phyloP scores from a whole-genome alignment of 768 basidiomycete species.

The Suillus variegatus region DNA sequence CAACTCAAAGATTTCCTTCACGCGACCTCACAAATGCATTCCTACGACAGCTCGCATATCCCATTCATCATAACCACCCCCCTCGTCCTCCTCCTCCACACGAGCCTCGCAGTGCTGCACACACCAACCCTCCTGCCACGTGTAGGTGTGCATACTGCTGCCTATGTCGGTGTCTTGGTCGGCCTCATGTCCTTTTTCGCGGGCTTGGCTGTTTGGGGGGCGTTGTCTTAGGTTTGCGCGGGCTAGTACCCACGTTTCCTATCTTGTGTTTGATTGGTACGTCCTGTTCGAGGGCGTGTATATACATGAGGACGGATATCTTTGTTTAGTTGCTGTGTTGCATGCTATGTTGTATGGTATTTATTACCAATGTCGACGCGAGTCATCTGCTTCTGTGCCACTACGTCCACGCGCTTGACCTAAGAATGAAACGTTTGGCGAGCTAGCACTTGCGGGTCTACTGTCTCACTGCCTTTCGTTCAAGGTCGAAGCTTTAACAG shows the following conservation, averaged over 20 bases:
- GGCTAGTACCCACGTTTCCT: not conserved
- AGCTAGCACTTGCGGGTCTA: not conserved
- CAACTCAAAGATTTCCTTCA: not conserved
- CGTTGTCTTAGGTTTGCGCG: conserved; percentile 40
- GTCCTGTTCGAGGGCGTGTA: not conserved
- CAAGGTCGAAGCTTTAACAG: not conserved
- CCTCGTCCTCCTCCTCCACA: conserved; percentile 48
- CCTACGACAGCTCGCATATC: conserved; percentile 29
- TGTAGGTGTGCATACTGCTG: conserved; percentile 75
- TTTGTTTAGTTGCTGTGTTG: not conserved
- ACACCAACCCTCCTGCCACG: conserved; percentile 66
- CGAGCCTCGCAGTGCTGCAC: conserved; percentile 61
- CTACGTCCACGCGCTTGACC: not conserved
- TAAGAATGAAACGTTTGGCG: not conserved
- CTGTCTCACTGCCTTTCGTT: not conserved
- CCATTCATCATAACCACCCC: conserved; percentile 43
- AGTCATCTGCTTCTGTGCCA: not conserved
- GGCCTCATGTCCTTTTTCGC: conserved; percentile 71
- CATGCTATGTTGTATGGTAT: not conserved
- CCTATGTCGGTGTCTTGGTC: conserved; percentile 67
- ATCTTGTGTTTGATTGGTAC: not conserved
- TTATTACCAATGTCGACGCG: not conserved
- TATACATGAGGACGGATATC: not conserved
- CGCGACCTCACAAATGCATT: conserved; percentile 8
- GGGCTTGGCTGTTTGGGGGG: conserved; percentile 75